Evolutionary conservation across 768 basidiomycete genomes (phyloP), one percentile per base, ranked within the genome.

Genomic region (Russula emetica): DNA sequence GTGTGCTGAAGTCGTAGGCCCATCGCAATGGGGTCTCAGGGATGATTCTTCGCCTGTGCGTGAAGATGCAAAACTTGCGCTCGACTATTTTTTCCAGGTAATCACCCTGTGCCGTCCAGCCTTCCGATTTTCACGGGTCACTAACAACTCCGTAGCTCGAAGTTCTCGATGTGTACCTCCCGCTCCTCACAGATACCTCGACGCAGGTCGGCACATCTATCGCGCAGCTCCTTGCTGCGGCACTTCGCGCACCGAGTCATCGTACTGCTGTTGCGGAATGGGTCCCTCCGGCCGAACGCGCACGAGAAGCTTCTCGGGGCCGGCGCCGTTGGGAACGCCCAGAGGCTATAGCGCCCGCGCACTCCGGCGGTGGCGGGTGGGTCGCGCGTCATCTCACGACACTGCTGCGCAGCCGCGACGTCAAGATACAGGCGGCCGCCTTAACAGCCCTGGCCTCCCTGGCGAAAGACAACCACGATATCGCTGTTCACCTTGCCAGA

Each of bases 251-350:
- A 1, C 75, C 77, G 0, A 69, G 70, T 3, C 82, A 89, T 67
- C 79, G 88, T 24, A 70, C 71, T 1, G 74, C 76, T 2, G 75
- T 90, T 18, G 74, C 82, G 0, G 82, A 83, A 26, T 91, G 89
- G 89, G 70, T 84, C 0, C 89, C 87, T 8, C 80, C 76, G 0
- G 68, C 72, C 0, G 86, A 89, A 24, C 76, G 87, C 24, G 70
- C 76, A 45, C 80, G 77, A 64, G 85, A 85, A 57, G 75, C 79
- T 36, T 54, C 64, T 28, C 85, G 81, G 66, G 78, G 78, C 2
- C 82, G 82, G 63, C 79, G 90, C 1, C 87, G 89, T 4, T 92
- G 90, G 90, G 90, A 92, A 74, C 86, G 85, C 70, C 75, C 80
- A 0, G 78, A 80, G 0, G 68, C 76, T 28, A 74, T 76, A 4